Evolutionary conservation across 441 rosid species (phyloP).

Genomic region (Mallotus japonicus): DNA sequence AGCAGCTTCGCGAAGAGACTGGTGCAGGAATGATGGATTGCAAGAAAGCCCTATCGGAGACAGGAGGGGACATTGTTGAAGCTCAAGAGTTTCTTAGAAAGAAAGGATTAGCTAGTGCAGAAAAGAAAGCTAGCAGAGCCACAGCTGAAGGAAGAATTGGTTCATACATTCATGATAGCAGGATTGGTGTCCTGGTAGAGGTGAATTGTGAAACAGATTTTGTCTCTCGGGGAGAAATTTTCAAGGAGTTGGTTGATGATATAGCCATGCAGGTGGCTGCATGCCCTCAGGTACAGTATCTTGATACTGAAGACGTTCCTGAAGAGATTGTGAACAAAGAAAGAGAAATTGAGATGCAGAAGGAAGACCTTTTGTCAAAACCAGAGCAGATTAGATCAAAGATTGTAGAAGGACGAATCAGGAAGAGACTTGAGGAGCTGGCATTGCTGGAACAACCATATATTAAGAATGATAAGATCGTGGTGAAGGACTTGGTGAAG

Average conservation of each 20-base stretch:
- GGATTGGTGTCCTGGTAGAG: conserved; percentile 90
- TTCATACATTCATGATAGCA: conserved; percentile 88
- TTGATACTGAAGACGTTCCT: conserved; percentile 78
- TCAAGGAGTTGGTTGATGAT: conserved; percentile 90
- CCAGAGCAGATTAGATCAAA: conserved; percentile 87
- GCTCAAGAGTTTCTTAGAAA: conserved; percentile 91
- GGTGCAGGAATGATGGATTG: conserved; percentile 99
- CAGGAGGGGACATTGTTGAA: conserved; percentile 76
- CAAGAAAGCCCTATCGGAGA: conserved; percentile 80
- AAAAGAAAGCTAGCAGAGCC: conserved; percentile 81
- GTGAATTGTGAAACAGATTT: conserved; percentile 96
- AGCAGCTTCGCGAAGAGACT: conserved; percentile 95
- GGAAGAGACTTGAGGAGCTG: conserved; percentile 79
- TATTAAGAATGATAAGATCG: conserved; percentile 85
- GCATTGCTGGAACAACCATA: conserved; percentile 92
- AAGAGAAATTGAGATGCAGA: conserved; percentile 88
- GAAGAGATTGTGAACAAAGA: conserved; percentile 79
- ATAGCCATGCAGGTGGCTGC: conserved; percentile 86
- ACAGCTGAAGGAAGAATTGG: conserved; percentile 97
- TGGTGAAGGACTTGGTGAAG: conserved; percentile 84
- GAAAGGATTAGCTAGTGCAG: conserved; percentile 95
- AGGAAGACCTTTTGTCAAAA: conserved; percentile 86
- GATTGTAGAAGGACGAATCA: conserved; percentile 91
- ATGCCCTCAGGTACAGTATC: conserved; percentile 81
- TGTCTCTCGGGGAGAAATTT: conserved; percentile 90